Evolutionary conservation across 768 basidiomycete genomes (phyloP), one percentile per base, ranked within the genome.

Genomic region (Lactarius psammicola): DNA sequence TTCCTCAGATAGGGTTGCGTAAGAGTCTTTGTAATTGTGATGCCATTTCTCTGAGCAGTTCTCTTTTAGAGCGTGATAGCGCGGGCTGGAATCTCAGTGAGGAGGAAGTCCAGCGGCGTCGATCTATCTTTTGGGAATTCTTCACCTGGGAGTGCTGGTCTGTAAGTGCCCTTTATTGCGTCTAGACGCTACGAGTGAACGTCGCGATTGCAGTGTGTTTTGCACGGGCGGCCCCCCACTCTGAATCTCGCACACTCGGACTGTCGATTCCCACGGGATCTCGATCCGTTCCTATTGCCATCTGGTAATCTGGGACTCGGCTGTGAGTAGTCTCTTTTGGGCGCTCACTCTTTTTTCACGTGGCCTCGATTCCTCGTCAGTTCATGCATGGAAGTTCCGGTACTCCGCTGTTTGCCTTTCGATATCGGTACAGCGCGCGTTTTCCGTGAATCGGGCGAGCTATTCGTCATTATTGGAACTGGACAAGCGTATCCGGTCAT

Each of bases 91-190:
- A 79, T 66, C 75, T 85, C 28, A 74, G 75, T 18, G 67, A 74
- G 6, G 79, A 78, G 23, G 84, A 85, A 64, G 70, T 80, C 4
- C 81, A 84, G 66, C 75, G 81, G 36, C 72, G 79, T 38, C 77
- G 84, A 58, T 71, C 76, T 46, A 61, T 84, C 44, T 85, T 84
- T 71, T 85, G 84, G 84, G 84, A 85, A 63, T 72, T 84, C 10
- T 82, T 78, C 69, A 75, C 78, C 20, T 82, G 79, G 75, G 82
- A 85, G 70, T 74, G 78, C 9, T 85, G 83, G 81, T 20, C 61
- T 46, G 65, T 66, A 53, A 62, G 65, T 66, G 17, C 31, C 9
- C 17, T 42, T 17, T 15, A 55, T n/a, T 26, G 11, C 17, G 20
- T 62, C 38, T 7, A 10, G 23, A 23, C 2, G 30, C n/a, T 30